Base-by-base conservation (phyloP, 2,329 filamentous ascomycete species). In the Raffaelea albimanens region DNA sequence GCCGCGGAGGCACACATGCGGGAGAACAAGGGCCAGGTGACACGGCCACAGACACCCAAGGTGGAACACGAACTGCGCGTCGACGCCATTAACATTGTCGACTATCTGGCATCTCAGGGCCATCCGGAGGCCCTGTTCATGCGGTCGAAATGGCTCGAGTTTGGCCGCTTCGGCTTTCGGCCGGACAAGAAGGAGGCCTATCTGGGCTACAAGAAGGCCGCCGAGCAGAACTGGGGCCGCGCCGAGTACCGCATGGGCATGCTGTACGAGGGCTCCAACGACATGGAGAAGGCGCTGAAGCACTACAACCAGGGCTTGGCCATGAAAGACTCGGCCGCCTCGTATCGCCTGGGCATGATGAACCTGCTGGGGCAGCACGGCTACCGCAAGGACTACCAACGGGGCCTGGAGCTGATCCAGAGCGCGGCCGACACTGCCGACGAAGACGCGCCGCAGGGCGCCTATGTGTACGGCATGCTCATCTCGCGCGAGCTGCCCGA, bases 221-320 rank as follows among this genome's bases (percentile, higher is more conserved):
- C 88, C 25, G 85, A 90, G 57, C 82, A 87, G 57, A 88, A 88
- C 49, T 95, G 90, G 67, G 80, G 84, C 20, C 77, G 93, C 57
- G 90, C 93, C 19, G 88, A 97, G 64, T 98, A 98, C 65, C 82
- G 93, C 42, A 95, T 98, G 68, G 93, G 93, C 53, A 98, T 97
- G 91, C 85, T 96, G 49, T 97, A 90, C 62, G 93, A 98, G 67
- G 89, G 86, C 63, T 91, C 89, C 4, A 95, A 95, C 60, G 91
- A 98, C 59, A 83, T 89, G 51, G 76, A 83, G 53, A 96, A 95
- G 63, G 93, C 93, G 5, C 82, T 96, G 59, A 82, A 84, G 59
- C 90, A 97, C 64, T 98, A 97, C 66, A 81, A 88, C 55, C 77
- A 79, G 43, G 93, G 93, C 44, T 82, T 93, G 44, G 77, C 80